Evolutionary conservation across 2,329 filamentous ascomycete genomes (phyloP).

Genomic region (Cercospora berteroae): DNA sequence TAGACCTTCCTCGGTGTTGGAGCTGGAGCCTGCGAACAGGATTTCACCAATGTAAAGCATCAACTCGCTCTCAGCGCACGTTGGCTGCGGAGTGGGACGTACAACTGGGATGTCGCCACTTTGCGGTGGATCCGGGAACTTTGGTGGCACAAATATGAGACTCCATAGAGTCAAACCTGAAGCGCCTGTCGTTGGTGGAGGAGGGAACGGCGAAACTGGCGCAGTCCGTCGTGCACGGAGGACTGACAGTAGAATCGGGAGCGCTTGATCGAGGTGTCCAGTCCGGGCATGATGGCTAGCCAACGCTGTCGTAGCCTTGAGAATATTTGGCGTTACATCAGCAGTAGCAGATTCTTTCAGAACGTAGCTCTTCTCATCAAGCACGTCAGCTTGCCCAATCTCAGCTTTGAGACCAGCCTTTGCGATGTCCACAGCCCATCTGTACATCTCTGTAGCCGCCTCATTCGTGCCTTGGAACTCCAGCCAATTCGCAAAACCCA

Average conservation of each 20-base stretch:
- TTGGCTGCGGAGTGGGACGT: constrained; percentile 54
- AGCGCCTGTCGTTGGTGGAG: constrained; percentile 31
- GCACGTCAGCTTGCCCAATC: constrained; percentile 39
- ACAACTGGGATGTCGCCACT: constrained; percentile 67
- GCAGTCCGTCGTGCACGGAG: constrained; percentile 70
- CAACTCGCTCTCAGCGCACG: constrained; percentile 80
- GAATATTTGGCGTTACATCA: constrained; percentile 59
- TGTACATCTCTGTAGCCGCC: constrained; percentile 69
- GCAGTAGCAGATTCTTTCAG: constrained; percentile 54
- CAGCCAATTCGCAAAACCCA: constrained; percentile 82
- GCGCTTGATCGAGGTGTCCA: constrained; percentile 64
- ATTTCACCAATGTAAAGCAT: constrained; percentile 94
- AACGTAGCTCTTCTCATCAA: constrained; percentile 63
- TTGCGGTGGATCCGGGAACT: constrained; percentile 67
- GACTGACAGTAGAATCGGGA: constrained; percentile 82
- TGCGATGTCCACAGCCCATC: constrained; percentile 74
- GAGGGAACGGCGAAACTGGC: constrained; percentile 44
- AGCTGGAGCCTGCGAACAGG: constrained; percentile 65
- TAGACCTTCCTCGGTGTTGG: constrained; percentile 59
- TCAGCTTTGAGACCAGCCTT: constrained; percentile 50
- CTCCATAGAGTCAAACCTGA: constrained; percentile 19
- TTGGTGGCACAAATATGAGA: constrained; percentile 38
- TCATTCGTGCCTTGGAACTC: constrained; percentile 69
- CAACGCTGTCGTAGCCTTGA: constrained; percentile 71
- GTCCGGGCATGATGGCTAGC: constrained; percentile 73